Evolutionary conservation across 352 stramenopile genomes (phyloP), one percentile per base, ranked within the genome.

Genomic region (Phytophthora nicotianae): DNA sequence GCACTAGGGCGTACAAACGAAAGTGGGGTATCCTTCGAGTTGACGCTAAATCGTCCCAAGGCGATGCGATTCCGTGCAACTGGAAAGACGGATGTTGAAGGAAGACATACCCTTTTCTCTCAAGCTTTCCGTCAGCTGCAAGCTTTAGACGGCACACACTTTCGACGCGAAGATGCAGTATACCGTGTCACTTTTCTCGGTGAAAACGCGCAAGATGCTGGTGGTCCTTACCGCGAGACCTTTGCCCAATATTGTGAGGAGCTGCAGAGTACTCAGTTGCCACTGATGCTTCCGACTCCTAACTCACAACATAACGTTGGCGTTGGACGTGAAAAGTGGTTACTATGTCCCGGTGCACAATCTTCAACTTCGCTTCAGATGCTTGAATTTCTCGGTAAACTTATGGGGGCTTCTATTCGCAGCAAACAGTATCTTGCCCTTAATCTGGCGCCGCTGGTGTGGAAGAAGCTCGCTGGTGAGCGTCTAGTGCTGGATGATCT

Each of bases 301-400:
- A 98, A 98, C 57, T 87, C 79, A 3, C 81, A 90, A 37, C 88
- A 97, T 58, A 92, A 96, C 37, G 91, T 97, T 43, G 92, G 95
- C 23, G 63, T 75, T 14, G 90, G 89, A 5, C 75, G 89, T 5
- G 93, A 98, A 46, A 95, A 91, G 45, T 98, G 91, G 79, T 65
- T 98, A 11, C 46, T 97, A 47, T 97, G 97, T 62, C 90, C 94
- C 1, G 77, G 75, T 14, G 79, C 91, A 11, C 72, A 54, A 8
- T 71, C 60, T n/a, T 26, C 40, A 0, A 87, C 70, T 29, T 50
- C 79, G 16, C 65, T 88, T 17, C 81, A 88, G 26, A 96, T 97
- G 83, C 93, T 96, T 32, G 82, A 95, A 47, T 98, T 98, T 50
- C 68, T 98, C 9, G 94, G 94, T 7, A 97, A 97, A 58, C 68